A percentile compares a stretch with the other conserved stretches of the same genome.
Conservation (phyloP, 2,329 filamentous ascomycete species). For the Diaporthe amygdali region DNA sequence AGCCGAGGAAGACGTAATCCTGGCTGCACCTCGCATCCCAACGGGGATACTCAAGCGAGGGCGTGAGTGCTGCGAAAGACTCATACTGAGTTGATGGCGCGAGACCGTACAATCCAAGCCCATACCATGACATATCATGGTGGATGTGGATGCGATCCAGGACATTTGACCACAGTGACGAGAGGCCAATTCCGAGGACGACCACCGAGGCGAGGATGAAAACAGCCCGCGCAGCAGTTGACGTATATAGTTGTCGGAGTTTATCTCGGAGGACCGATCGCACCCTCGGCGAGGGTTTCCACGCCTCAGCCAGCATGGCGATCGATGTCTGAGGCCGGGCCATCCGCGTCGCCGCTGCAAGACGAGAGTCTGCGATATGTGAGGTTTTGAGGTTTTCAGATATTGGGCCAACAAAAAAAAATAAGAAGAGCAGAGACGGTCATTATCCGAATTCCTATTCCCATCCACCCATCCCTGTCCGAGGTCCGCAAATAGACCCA, state of each 20-base stretch:
- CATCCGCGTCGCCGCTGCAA: neutral
- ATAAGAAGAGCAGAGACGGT: neutral
- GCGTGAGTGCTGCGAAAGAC: constrained; percentile 25
- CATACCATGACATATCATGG: constrained; percentile 25
- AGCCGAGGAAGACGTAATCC: constrained; percentile 26
- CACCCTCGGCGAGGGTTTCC: neutral
- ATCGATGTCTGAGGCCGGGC: neutral
- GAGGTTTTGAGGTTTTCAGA: neutral
- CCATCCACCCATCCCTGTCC: neutral
- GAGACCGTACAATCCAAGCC: constrained; percentile 19
- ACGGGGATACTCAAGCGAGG: constrained; percentile 25
- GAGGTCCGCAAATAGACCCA: neutral
- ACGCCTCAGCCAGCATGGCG: neutral
- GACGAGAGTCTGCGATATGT: neutral
- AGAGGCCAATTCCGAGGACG: constrained; percentile 8
- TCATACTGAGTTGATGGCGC: constrained; percentile 22
- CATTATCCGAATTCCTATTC: neutral
- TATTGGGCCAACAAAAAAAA: neutral
- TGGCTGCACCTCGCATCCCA: constrained; percentile 28
- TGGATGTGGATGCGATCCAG: constrained; percentile 20
- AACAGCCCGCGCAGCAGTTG: neutral
- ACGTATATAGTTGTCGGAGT: neutral
- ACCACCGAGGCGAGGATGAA: neutral
- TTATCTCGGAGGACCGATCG: neutral
- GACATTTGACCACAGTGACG: constrained; percentile 17